These are phyloP conservation scores for Zygosaccharomyces rouxii DNA, from an alignment of 805 yeast species.

Conservation along the genomic window DNA sequence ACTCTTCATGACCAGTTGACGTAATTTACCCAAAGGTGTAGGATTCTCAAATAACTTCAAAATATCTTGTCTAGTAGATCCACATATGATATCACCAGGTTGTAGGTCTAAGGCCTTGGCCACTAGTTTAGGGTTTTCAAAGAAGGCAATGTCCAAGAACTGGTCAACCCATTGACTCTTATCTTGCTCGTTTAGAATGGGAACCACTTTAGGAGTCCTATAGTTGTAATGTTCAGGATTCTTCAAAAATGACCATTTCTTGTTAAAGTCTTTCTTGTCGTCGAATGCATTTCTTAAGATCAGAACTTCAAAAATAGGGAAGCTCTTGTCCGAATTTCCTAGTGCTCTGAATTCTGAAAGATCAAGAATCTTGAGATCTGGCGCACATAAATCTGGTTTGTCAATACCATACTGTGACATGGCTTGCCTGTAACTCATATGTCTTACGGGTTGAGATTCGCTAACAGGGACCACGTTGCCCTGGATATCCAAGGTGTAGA, in stretches of 20 bases:
- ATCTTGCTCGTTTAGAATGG: slow-evolving; percentile 43
- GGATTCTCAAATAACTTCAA: slow-evolving; percentile 79
- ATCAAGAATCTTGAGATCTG: slow-evolving; percentile 46
- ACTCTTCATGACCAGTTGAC: slow-evolving; percentile 63
- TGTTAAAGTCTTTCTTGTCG: slow-evolving; percentile 26
- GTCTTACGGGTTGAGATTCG: slow-evolving; percentile 34
- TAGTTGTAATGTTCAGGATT: slow-evolving; percentile 45
- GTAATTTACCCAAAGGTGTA: slow-evolving; percentile 83
- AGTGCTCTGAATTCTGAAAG: slow-evolving; percentile 40
- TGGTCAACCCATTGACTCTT: slow-evolving; percentile 42
- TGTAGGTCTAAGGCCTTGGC: slow-evolving; percentile 39
- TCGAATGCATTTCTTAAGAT: slow-evolving; percentile 50
- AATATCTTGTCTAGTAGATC: slow-evolving; percentile 61
- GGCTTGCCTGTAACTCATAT: slow-evolving; percentile 63
- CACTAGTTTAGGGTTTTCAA: slow-evolving; percentile 33
- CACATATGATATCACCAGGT: slow-evolving; percentile 72
- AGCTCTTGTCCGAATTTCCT: slow-evolving; percentile 40
- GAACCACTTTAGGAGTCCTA: slow-evolving; percentile 55
- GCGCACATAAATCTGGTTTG: slow-evolving; percentile 81
- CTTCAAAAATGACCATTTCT: slow-evolving; percentile 38
- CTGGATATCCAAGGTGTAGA: slow-evolving; percentile 32
- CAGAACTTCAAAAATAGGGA: slow-evolving; percentile 71
- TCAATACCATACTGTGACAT: slow-evolving; percentile 79
- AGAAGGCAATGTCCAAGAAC: slow-evolving; percentile 32
- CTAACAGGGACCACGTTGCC: slow-evolving; percentile 21